Evolutionary conservation across 352 stramenopile species (phyloP), one percentile per base, ranked within the genome.

Genomic region (Globisporangium rhizosaccharum): DNA sequence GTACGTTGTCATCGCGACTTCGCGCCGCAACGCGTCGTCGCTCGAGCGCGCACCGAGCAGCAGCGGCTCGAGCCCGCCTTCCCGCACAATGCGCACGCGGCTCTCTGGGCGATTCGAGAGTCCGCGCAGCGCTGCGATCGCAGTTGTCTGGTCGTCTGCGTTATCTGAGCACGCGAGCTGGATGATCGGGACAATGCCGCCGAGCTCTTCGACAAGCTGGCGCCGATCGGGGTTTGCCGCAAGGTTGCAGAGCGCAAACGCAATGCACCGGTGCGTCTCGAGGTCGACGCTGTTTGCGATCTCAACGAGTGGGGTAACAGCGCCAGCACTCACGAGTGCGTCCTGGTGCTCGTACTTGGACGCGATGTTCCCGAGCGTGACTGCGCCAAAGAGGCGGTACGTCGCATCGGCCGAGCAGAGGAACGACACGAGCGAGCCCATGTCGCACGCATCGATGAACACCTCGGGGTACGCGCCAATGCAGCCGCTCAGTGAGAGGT

Each of bases 241-340:
- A 8, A 99, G 82, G 65, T 99, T 99, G 68, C 92, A 98, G 26
- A 99, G 73, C 14, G 96, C 89, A 68, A 98, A 98, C 17, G 94
- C 92, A 60, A 99, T 99, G 60, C 90, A 98, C 9, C 96, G 82
- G 66, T 98, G 91, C 0, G 95, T 98, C 74, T 98, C 96, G 9
- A 97, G 53, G 66, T 99, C 92, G 5, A 92, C 80, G 10, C 72
- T 77, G 61, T 95, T 97, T 17, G 89, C 76, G n/a, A 98, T 83
- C 26, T 93, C 91, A n/a, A 98, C 87, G 14, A 98, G 74, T 11
- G 93, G 90, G n/a, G 82, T 72, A 14, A 98, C 67, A 0, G 92
- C 94, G 6, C 92, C 93, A 23, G 79, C 86, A 9, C 80, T 63
- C 39, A 98, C 77, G 12, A 97, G 54, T 33, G 88, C 76, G 15